Evolutionary conservation across 768 basidiomycete species (phyloP).

Genomic region (Guyanaporus albipodus): DNA sequence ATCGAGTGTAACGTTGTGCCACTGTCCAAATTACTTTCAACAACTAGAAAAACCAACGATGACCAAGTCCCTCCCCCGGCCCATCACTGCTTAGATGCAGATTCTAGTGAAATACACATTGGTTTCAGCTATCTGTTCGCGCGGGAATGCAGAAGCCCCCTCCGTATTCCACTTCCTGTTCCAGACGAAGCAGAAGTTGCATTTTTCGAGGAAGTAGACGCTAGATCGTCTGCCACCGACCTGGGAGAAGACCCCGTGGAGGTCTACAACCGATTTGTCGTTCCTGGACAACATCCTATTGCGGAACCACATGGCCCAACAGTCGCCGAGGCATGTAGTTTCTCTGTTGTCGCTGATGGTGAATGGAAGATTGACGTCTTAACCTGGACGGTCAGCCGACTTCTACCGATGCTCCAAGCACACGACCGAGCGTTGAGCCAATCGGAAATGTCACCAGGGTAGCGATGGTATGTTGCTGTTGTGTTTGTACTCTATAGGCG

Average conservation of each 20-base stretch:
- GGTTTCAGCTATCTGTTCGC: not conserved
- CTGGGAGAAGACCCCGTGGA: not conserved
- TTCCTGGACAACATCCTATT: not conserved
- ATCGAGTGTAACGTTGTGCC: not conserved
- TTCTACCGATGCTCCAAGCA: not conserved
- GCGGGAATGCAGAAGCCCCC: not conserved
- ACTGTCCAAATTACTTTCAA: not conserved
- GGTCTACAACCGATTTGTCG: not conserved
- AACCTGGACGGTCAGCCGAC: slow-evolving; percentile 1
- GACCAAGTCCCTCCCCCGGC: not conserved
- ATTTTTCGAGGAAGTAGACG: slow-evolving; percentile 13
- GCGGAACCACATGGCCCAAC: not conserved
- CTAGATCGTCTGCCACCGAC: not conserved
- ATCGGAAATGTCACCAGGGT: not conserved
- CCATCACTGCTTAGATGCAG: not conserved
- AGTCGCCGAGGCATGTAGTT: slow-evolving; percentile 1
- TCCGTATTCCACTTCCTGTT: slow-evolving; percentile 12
- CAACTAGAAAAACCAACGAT: not conserved
- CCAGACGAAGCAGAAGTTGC: slow-evolving; percentile 13
- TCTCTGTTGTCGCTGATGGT: not conserved
- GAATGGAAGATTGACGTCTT: not conserved
- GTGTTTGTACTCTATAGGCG: not conserved
- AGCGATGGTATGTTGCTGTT: slow-evolving; percentile 7
- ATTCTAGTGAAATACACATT: not conserved
- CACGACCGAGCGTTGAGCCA: not conserved